Evolutionary conservation across 1,139 yeast species (phyloP), one percentile per base, ranked within the genome.

Genomic region (Hansenula sp.): DNA sequence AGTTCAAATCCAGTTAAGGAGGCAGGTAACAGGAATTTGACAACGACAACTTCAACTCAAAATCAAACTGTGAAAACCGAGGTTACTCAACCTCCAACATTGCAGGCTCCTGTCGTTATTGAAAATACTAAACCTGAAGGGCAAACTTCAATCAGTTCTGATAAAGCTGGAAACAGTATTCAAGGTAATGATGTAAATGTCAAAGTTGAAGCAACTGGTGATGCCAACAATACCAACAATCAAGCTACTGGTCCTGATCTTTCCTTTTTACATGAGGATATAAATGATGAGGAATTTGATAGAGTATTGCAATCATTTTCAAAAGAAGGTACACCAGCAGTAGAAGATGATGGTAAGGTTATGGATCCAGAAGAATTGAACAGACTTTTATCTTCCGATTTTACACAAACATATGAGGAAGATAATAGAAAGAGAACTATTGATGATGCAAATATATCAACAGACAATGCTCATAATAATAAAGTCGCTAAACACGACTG

Each of bases 281-380:
- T 54, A 21, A 39, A 51, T 32, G 59, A 55, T 38, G 51, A 51
- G 6, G 57, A 55, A 27, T 52, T 55, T 26, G 50, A 51, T 26
- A 47, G 47, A 29, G 57, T 53, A 13, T 32, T 55, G 14, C 44
- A 51, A 33, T 50, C 56, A 2, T 38, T 53, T 9, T 53, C 57
- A 6, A 52, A 42, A 35, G 57, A 52, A 30, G 47, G 49, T 2
- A 55, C 59, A 2, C 59, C 59, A 12, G 53, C 44, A 13, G 28
- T 48, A 3, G 49, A 43, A 13, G 47, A 34, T 20, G 43, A 33
- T 9, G 34, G 40, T 9, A 44, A 44, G 13, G 47, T 40, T 11
- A 38, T 52, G 38, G 49, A 55, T 41, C 54, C 52, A 24, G 56
- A 47, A 11, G 57, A 55, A 32, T 22, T 51, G 36, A 48, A 53